A percentile compares a stretch with the other conserved stretches of the same genome.
Conservation (phyloP, 202 grass and related monocot species). For the Alloteropsis angusta region DNA sequence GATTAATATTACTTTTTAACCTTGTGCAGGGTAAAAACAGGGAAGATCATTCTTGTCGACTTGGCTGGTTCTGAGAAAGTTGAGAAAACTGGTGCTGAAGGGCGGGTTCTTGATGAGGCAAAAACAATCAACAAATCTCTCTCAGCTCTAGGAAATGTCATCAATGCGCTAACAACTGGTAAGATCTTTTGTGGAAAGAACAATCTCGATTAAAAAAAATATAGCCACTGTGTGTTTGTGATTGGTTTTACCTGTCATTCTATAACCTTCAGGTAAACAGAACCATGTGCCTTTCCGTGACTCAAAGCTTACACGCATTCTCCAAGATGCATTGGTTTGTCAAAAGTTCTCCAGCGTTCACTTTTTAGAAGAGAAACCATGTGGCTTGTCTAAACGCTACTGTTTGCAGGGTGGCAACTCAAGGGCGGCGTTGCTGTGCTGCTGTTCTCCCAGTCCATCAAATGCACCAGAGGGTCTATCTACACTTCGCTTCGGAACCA, state of each 20-base stretch:
- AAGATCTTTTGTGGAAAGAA: not conserved
- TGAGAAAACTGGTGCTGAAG: slow-evolving; percentile 82
- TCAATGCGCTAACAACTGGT: slow-evolving; percentile 84
- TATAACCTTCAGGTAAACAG: slow-evolving; percentile 55
- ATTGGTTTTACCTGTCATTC: slow-evolving; percentile 7
- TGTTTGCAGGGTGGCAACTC: slow-evolving; percentile 77
- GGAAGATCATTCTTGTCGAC: slow-evolving; percentile 88
- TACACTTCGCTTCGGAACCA: slow-evolving; percentile 78
- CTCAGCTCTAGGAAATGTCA: slow-evolving; percentile 83
- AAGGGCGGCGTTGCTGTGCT: slow-evolving; percentile 73
- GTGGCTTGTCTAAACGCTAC: slow-evolving; percentile 10
- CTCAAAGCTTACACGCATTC: slow-evolving; percentile 87
- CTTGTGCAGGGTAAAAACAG: slow-evolving; percentile 43
- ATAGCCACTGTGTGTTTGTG: not conserved
- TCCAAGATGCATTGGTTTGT: slow-evolving; percentile 89
- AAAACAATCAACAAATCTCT: slow-evolving; percentile 95
- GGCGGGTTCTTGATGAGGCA: slow-evolving; percentile 79
- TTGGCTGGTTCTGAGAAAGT: slow-evolving; percentile 91
- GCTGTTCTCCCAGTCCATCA: slow-evolving; percentile 75
- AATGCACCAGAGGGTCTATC: slow-evolving; percentile 78
- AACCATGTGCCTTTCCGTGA: slow-evolving; percentile 85
- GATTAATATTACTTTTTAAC: not conserved
- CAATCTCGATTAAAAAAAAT: not conserved
- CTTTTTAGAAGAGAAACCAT: not conserved
- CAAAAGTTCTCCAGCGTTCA: not conserved